These are phyloP conservation scores for Eucalyptus guilfoylei DNA, from an alignment of 345 rosid species.

Conservation along the genomic window DNA sequence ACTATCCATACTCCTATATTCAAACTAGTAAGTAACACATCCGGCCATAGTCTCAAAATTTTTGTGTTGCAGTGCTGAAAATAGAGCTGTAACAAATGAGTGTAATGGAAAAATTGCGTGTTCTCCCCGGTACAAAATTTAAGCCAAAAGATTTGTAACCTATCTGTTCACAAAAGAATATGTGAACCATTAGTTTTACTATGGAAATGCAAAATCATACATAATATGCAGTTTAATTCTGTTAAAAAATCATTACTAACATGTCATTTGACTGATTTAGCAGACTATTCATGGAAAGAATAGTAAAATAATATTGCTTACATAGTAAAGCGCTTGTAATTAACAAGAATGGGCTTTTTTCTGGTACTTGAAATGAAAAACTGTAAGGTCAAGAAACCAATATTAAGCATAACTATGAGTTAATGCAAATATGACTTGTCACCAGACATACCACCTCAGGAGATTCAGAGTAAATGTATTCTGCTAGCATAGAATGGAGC, in stretches of 20 bases:
- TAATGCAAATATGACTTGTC: not conserved
- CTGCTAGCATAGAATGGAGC: conserved; percentile 79
- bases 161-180: not conserved
- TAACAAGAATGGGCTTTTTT: not conserved
- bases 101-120: not conserved
- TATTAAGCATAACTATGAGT: not conserved
- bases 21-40: not conserved
- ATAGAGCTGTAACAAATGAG: not conserved
- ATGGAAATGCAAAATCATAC: not conserved
- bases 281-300: not conserved
- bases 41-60: not conserved
- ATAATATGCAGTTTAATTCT: not conserved
- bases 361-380: not conserved
- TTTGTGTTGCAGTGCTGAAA: not conserved
- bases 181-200: not conserved
- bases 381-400: not conserved
- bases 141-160: not conserved
- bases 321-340: not conserved
- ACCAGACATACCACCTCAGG: conserved; percentile 72
- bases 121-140: not conserved
- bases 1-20: not conserved
- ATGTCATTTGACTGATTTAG: not conserved
- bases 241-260: not conserved
- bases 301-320: not conserved
- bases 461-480: conserved; percentile 75